Percentiles rank a stretch among this genome's conserved stretches.
Conservation (phyloP, 1,284 basidiomycete species). For the Jaminaea rosea region DNA sequence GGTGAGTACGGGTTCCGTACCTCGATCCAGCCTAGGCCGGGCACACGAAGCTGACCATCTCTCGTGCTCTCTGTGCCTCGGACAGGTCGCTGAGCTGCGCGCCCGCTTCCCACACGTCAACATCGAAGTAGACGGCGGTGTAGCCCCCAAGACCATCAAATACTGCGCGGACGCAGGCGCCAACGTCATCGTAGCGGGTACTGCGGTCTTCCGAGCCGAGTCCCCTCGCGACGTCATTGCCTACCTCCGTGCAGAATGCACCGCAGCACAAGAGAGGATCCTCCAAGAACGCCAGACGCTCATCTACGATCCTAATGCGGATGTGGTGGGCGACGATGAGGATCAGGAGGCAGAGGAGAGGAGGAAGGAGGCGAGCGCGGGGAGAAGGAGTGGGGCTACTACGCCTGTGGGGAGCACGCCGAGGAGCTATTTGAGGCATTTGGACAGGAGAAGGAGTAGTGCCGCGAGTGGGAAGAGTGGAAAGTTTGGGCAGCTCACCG, state of each 20-base stretch:
- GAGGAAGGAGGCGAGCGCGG: background rate
- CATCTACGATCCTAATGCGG: conserved; percentile 10
- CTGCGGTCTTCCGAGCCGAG: conserved; percentile 78
- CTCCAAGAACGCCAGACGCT: conserved; percentile 33
- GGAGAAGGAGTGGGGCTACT: background rate
- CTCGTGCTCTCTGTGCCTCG: background rate
- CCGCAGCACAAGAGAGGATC: conserved; percentile 42
- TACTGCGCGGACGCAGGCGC: conserved; percentile 81
- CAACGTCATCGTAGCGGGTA: conserved; percentile 97
- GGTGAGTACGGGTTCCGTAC: conserved; percentile 16
- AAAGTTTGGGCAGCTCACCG: background rate
- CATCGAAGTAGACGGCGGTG: conserved; percentile 95
- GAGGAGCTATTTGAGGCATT: background rate
- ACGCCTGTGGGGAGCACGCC: background rate
- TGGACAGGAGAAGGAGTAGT: conserved; percentile 1
- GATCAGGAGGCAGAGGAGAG: conserved; percentile 15
- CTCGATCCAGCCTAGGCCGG: no score
- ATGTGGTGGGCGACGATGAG: conserved; percentile 6
- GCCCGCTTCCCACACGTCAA: conserved; percentile 74
- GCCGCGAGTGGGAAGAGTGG: background rate
- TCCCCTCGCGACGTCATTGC: conserved; percentile 57
- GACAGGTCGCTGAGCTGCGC: conserved; percentile 72
- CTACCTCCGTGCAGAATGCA: conserved; percentile 32
- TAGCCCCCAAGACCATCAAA: conserved; percentile 80
- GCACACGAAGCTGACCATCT: no score